These are phyloP conservation scores for Naematelia encephala DNA, from an alignment of 768 basidiomycete genomes.

Conservation along the genomic window DNA sequence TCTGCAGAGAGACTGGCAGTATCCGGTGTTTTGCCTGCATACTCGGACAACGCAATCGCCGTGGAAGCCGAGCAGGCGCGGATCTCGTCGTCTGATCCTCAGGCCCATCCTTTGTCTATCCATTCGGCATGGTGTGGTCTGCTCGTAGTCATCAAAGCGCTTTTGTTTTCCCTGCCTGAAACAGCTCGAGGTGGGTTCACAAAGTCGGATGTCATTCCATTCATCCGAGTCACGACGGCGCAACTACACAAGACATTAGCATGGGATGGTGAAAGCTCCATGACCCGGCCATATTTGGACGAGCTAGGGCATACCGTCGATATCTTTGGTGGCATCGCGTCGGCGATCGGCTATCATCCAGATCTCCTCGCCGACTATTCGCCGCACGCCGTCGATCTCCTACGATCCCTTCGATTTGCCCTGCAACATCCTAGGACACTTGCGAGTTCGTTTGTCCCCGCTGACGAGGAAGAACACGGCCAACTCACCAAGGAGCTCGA, in stretches of 20 bases:
- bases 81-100: constrained; percentile 58
- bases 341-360: constrained; percentile 53
- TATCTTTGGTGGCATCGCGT: constrained; percentile 71
- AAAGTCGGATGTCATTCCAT: constrained; percentile 73
- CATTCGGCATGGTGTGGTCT: constrained; percentile 81
- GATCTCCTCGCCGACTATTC: constrained; percentile 70
- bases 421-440: constrained; percentile 87
- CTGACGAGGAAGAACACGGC: constrained; percentile 69
- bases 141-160: constrained; percentile 71
- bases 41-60: constrained; percentile 77
- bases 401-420: constrained; percentile 86
- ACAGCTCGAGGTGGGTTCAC: constrained; percentile 69
- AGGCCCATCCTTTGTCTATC: constrained; percentile 71
- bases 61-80: constrained; percentile 69
- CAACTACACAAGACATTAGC: constrained; percentile 73
- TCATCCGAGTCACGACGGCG: constrained; percentile 77
- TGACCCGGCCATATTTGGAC: constrained; percentile 73
- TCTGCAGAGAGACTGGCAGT: constrained; percentile 82
- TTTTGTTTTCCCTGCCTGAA: constrained; percentile 62
- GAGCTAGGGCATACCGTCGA: constrained; percentile 78
- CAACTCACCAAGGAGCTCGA: constrained; percentile 58
- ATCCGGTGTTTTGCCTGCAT: constrained; percentile 74
- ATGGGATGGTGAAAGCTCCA: constrained; percentile 75
- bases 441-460: constrained; percentile 72
- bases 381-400: constrained; percentile 64